Base-by-base conservation (phyloP, 495 filamentous ascomycete genomes). In the Aspergillus ellipticus region DNA sequence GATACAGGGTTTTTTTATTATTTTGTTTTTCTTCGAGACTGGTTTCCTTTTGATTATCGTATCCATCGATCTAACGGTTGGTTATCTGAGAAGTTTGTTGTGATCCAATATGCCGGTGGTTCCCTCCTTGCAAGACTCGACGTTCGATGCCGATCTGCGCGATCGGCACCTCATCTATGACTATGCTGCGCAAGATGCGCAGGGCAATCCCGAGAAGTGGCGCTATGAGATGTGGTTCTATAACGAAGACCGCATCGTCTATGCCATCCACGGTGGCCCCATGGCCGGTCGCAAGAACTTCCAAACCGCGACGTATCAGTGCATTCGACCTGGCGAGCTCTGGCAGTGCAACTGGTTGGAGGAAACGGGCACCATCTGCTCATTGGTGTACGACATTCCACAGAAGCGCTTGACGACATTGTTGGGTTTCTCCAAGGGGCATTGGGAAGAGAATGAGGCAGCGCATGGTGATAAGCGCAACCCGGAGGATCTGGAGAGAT, bases 161-260 rank as follows among this genome's bases (percentile, higher is more conserved):
- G 62, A 75, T 49, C 67, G 71, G 20, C 74, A 76, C 49, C 61
- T 74, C 29, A 68, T 76, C 21, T 77, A 78, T 54, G 69, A 78
- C 58, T 74, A 72, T 42, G 63, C 55, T 7, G 68, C 66, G 2
- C 52, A 68, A 28, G 63, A 68, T 46, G 48, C 49, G 15, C n/a
- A 63, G 13, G 66, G 69, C 15, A 66, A 67, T n/a, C 61, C 67
- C 1, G 65, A 72, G 47, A 76, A 70, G 61, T 75, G 73, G 74
- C 69, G 70, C 15, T 75, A 76, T 54, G 72, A 75, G 39, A 70
- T 75, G 68, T 74, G 70, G 68, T 76, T 75, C 58, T 68, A 71
- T 46, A 72, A 72, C 50, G 63, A 66, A 8, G 66, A 71, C 47
- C 66, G 71, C 6, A 73, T 73, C 53, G 69, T 74, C 50, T 74